Evolutionary conservation across 2,329 filamentous ascomycete species (phyloP).

Genomic region (Nigrograna mackinnonii): DNA sequence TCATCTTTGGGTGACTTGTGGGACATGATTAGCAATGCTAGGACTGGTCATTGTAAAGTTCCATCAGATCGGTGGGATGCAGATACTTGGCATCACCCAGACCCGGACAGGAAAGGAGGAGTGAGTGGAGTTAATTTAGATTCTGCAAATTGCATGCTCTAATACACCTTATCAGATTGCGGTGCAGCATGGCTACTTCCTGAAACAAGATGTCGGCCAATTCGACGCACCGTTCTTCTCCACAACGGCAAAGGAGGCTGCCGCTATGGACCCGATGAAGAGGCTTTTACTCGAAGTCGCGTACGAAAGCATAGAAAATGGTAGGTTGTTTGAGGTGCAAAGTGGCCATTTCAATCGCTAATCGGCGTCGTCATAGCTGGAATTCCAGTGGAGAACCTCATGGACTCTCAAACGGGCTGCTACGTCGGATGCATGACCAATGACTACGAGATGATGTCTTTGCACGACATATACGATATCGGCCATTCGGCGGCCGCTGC

Average conservation of each 20-base stretch:
- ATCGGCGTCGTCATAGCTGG: conserved; percentile 7
- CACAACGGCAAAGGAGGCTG: conserved; percentile 8
- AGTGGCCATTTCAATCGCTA: not conserved
- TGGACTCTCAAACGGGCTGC: conserved; percentile 2
- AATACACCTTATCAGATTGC: too few species aligned
- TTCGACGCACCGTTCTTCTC: conserved; percentile 17
- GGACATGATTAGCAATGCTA: not conserved
- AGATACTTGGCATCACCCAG: not conserved
- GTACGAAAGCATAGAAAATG: conserved; percentile 22
- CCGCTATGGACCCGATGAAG: conserved; percentile 18
- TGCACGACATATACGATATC: conserved; percentile 1
- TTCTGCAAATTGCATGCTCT: too few species aligned
- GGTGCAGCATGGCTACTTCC: not conserved
- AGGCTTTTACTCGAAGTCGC: conserved; percentile 16
- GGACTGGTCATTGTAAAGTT: not conserved
- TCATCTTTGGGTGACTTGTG: not conserved
- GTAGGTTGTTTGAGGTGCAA: not conserved
- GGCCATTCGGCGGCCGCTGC: not conserved
- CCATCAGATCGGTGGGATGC: not conserved
- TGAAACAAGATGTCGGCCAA: not conserved
- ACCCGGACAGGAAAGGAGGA: not conserved
- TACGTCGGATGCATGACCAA: conserved; percentile 3
- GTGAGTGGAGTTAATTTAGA: not conserved
- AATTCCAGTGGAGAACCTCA: conserved; percentile 4
- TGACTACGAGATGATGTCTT: conserved; percentile 7